Percentiles rank a stretch among this genome's conserved stretches.
Conservation (phyloP, 139 green algal species). For the Micromonas commoda region DNA sequence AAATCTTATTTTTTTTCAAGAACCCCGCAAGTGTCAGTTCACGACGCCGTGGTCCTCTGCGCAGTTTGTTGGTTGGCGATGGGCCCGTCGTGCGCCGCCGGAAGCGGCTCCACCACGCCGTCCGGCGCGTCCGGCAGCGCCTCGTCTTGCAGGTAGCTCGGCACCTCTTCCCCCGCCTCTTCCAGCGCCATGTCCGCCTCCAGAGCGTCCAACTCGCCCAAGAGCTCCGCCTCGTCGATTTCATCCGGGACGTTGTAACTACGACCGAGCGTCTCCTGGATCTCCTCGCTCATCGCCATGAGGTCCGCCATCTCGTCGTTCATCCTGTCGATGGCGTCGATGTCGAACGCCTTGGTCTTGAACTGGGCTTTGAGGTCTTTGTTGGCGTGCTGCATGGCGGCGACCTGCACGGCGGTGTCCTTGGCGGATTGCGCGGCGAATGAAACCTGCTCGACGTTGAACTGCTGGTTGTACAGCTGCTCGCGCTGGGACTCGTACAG, state of each 20-base stretch:
- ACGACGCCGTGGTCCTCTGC: too few relatives aligned
- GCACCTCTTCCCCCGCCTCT: slow-evolving; percentile 12
- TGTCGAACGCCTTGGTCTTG: slow-evolving; percentile 79
- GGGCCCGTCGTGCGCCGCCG: too few relatives aligned
- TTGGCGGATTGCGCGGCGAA: slow-evolving; percentile 43
- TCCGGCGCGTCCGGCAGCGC: slow-evolving; percentile 18
- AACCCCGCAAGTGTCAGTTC: too few relatives aligned
- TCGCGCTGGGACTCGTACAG: slow-evolving; percentile 91
- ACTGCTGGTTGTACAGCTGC: slow-evolving; percentile 90
- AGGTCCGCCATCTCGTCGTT: slow-evolving; percentile 92
- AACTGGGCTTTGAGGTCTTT: slow-evolving; percentile 80
- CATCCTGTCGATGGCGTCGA: slow-evolving; percentile 91
- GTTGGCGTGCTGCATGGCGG: slow-evolving; percentile 66
- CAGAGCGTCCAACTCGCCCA: slow-evolving; percentile 92
- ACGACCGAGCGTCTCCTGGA: slow-evolving; percentile 79
- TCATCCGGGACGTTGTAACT: slow-evolving; percentile 86
- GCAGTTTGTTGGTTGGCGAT: too few relatives aligned
- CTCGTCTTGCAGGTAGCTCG: slow-evolving; percentile 27
- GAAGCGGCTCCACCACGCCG: neutral
- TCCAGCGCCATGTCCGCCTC: slow-evolving; percentile 41
- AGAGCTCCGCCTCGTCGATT: slow-evolving; percentile 92
- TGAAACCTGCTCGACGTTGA: slow-evolving; percentile 87
- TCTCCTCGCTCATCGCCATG: slow-evolving; percentile 83
- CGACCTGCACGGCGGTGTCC: slow-evolving; percentile 49
- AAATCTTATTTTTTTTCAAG: too few relatives aligned